Evolutionary conservation across 2,329 filamentous ascomycete genomes (phyloP).

Genomic region (Calonectria naviculata): DNA sequence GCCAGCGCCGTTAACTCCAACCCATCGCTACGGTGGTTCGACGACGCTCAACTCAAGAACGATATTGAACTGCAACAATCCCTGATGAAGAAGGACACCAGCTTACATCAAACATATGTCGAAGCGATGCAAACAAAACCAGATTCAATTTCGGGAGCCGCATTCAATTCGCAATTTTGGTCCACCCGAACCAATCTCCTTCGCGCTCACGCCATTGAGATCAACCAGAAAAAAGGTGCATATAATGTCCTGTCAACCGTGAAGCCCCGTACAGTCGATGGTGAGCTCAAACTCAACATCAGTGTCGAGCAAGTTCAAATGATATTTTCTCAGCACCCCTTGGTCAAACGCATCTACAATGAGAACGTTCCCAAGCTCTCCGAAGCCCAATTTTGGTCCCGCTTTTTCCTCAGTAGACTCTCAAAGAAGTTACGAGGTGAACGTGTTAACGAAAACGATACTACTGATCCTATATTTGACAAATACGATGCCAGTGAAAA

Average conservation of each 20-base stretch:
- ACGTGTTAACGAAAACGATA: conserved; percentile 81
- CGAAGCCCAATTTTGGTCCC: conserved; percentile 89
- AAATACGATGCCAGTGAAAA: conserved; percentile 84
- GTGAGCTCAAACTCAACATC: conserved; percentile 81
- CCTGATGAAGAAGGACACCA: conserved; percentile 82
- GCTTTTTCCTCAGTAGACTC: conserved; percentile 91
- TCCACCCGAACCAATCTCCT: conserved; percentile 86
- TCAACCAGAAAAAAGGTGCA: conserved; percentile 84
- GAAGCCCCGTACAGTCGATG: conserved; percentile 68
- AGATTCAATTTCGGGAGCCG: conserved; percentile 80
- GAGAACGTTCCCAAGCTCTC: conserved; percentile 87
- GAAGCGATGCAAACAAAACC: conserved; percentile 87
- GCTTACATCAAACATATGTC: conserved; percentile 85
- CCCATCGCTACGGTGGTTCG: conserved; percentile 75
- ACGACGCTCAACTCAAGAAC: conserved; percentile 80
- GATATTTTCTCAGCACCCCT: conserved; percentile 92
- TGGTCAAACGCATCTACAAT: conserved; percentile 91
- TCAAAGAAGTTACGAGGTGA: conserved; percentile 94
- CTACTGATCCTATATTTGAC: conserved; percentile 83
- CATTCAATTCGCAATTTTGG: conserved; percentile 96
- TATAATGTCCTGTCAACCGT: conserved; percentile 95
- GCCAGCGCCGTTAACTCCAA: conserved; percentile 74
- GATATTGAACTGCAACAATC: conserved; percentile 90
- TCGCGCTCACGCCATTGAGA: conserved; percentile 90
- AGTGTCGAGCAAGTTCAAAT: conserved; percentile 92